A percentile compares a stretch with the other conserved stretches of the same genome.
phyloP scores from a whole-genome alignment of 192 early-diverging fungal species.

The Piromyces sp. region DNA sequence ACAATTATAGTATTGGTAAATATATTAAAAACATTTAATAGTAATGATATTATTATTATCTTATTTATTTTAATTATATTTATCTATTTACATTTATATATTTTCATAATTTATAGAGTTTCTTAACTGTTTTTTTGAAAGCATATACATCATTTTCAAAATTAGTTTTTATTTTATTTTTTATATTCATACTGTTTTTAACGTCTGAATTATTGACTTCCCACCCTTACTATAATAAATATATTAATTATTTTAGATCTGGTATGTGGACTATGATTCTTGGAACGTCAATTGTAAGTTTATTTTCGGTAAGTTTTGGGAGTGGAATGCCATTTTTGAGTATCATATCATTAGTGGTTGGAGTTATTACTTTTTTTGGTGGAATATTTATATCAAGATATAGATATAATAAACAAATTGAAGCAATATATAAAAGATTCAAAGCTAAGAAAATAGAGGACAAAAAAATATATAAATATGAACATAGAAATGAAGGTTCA shows the following conservation, averaged over 20 bases:
- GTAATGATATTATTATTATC: too few relatives aligned
- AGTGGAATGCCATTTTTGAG: not conserved
- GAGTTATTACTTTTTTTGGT: not conserved
- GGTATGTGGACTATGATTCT: not conserved
- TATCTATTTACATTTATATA: too few relatives aligned
- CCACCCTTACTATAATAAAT: not conserved
- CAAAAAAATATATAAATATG: not conserved
- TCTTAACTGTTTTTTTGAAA: too few relatives aligned
- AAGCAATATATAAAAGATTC: not conserved
- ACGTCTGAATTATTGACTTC: not conserved
- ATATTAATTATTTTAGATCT: not conserved
- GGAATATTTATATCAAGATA: not conserved
- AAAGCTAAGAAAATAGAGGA: not conserved
- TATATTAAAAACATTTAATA: too few relatives aligned
- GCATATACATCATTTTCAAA: not conserved
- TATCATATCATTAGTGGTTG: not conserved
- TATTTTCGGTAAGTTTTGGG: not conserved
- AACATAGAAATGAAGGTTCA: not conserved
- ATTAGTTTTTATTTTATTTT: not conserved
- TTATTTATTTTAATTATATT: too few relatives aligned
- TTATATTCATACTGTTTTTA: not conserved
- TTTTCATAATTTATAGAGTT: too few relatives aligned
- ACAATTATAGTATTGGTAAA: not conserved
- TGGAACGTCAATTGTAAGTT: not conserved
- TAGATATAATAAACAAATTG: not conserved